A percentile compares a stretch with the other conserved stretches of the same genome.
Evolutionary conservation across 2,329 filamentous ascomycete species (phyloP).

Genomic region (Aspergillus candidus): DNA sequence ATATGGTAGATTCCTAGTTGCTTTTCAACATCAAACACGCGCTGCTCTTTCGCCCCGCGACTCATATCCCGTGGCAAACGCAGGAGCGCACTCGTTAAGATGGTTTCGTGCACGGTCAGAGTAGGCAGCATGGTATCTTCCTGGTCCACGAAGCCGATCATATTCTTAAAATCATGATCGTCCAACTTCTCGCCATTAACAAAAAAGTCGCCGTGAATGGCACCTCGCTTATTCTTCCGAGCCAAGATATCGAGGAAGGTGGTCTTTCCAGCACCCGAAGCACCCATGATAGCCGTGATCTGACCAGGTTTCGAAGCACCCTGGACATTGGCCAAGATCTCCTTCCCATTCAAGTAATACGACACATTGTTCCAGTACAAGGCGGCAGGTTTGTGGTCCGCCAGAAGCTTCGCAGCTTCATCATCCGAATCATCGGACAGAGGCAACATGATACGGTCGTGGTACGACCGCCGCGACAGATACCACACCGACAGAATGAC

Average conservation of each 20-base stretch:
- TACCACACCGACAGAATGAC: constrained; percentile 83
- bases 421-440: constrained; percentile 82
- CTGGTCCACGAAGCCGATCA: constrained; percentile 96
- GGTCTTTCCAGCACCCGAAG: constrained; percentile 94
- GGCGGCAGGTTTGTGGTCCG: constrained; percentile 84
- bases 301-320: constrained; percentile 93
- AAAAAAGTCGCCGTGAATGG: constrained; percentile 72
- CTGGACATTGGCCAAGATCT: constrained; percentile 72
- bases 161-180: constrained; percentile 79
- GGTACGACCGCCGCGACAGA: constrained; percentile 64
- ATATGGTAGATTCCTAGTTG: constrained; percentile 94
- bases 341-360: constrained; percentile 80
- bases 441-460: constrained; percentile 64
- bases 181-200: constrained; percentile 88
- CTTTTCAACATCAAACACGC: constrained; percentile 86
- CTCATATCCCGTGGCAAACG: constrained; percentile 92
- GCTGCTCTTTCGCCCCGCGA: constrained; percentile 76
- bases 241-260: constrained; percentile 95
- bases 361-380: constrained; percentile 83
- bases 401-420: constrained; percentile 77
- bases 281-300: constrained; percentile 95
- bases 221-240: constrained; percentile 90
- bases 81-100: constrained; percentile 85
- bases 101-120: constrained; percentile 95
- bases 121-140: constrained; percentile 96